Base-by-base conservation (phyloP, 1,284 basidiomycete species). In the Pholiota adiposa region DNA sequence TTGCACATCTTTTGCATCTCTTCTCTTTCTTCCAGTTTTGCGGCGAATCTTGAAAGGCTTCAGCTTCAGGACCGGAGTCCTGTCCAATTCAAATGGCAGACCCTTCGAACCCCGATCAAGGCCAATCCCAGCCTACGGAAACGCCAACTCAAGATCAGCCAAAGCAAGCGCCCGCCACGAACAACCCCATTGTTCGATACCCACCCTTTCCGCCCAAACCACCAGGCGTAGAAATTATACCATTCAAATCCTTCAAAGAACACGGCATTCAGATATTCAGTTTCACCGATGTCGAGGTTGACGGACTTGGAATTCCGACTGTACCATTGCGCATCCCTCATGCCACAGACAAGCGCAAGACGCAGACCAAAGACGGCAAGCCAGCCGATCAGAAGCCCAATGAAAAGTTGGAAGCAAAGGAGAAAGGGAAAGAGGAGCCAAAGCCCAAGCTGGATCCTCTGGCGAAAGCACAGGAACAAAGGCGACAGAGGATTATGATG, bases 251-350 rank as follows among this genome's bases (percentile, higher is more conserved):
- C 19, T 91, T 86, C 75, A 81, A 79, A 66, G 82, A 87, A n/a
- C 72, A 69, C 36, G 89, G 89, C 2, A 87, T 90, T 57, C 77
- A 78, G 53, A 76, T 85, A 52, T 71, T 70, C 53, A 51, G 73
- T 69, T 77, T 77, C 7, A 44, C 31, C 27, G 79, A 77, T 18
- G 68, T 73, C 25, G 75, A 77, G 63, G 64, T 72, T 31, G 90
- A 92, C 66, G 87, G 81, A 0, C 73, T 82, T 12, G 87, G 87
- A 6, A 83, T 90, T 52, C 86, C 85, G 0, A 92, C 90, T 3
- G 77, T 89, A 38, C 71, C 74, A 23, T 74, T 92, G 31, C 75
- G 73, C 29, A 73, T 79, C 25, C 80, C 78, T 56, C 89, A 91
- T 64, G 73, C 75, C 12, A 79, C 77, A 18, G 84, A 86, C 56